Percentiles rank a stretch among this genome's conserved stretches.
Evolutionary conservation across 2,329 filamentous ascomycete genomes (phyloP).

Genomic region (Colletotrichum tofieldiae): DNA sequence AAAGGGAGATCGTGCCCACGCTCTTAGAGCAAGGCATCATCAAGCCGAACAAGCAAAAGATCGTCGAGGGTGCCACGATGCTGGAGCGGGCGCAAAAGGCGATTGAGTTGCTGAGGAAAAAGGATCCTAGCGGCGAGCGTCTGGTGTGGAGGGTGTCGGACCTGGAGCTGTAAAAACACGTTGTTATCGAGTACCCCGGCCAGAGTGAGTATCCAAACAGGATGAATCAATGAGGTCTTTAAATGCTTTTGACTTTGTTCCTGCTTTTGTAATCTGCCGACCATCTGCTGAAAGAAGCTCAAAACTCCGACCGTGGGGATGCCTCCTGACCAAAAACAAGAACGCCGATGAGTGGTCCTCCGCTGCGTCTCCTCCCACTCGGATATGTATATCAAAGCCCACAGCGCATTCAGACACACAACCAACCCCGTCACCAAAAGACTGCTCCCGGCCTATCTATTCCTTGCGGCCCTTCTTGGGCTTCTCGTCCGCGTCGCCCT

Average conservation of each 20-base stretch:
- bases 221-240: constrained; percentile 4
- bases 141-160: constrained; percentile 55
- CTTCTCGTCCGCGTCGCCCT: constrained; percentile 60
- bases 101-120: constrained; percentile 53
- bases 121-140: constrained; percentile 58
- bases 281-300: constrained; percentile 44
- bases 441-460: not conserved
- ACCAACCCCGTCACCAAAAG: not conserved
- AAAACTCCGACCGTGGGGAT: constrained; percentile 42
- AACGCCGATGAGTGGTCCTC: constrained; percentile 40
- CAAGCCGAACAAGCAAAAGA: constrained; percentile 58
- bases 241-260: constrained; percentile 42
- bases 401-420: not conserved
- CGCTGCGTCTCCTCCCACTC: constrained; percentile 33
- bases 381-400: constrained; percentile 13
- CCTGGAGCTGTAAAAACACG: not conserved
- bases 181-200: not conserved
- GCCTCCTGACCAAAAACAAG: constrained; percentile 41
- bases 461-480: constrained; percentile 43
- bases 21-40: constrained; percentile 59
- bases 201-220: not conserved
- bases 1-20: constrained; percentile 68
- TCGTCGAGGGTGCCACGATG: constrained; percentile 58
- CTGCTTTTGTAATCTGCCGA: constrained; percentile 44
- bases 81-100: constrained; percentile 59